Evolutionary conservation across 2,329 filamentous ascomycete genomes (phyloP).

Genomic region (Leptographium wingfieldii): DNA sequence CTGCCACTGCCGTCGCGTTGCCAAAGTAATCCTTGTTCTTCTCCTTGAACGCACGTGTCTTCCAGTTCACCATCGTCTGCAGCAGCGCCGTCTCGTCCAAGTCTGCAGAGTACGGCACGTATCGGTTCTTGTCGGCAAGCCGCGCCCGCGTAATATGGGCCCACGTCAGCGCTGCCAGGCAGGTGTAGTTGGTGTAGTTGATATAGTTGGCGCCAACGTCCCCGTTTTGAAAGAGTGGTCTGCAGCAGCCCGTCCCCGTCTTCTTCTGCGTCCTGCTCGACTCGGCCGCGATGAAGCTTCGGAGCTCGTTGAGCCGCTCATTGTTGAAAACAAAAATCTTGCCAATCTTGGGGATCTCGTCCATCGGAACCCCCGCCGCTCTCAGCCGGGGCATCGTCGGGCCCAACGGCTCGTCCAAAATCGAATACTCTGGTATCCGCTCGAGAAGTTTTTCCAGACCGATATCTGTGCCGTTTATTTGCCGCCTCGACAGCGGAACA

Average conservation of each 20-base stretch:
- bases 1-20: slow-evolving; percentile 28
- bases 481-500: slow-evolving; percentile 10
- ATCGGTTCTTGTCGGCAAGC: slow-evolving; percentile 8
- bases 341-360: slow-evolving; percentile 22
- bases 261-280: not conserved
- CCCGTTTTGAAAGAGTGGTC: not conserved
- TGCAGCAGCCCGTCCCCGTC: too few species aligned
- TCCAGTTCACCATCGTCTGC: slow-evolving; percentile 31
- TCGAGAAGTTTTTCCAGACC: slow-evolving; percentile 13
- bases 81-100: slow-evolving; percentile 15
- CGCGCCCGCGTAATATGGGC: slow-evolving; percentile 25
- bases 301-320: slow-evolving; percentile 20
- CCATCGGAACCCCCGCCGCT: slow-evolving; percentile 16
- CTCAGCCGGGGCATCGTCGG: slow-evolving; percentile 23
- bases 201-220: too few species aligned
- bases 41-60: slow-evolving; percentile 20
- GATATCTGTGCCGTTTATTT: slow-evolving; percentile 5
- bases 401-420: slow-evolving; percentile 20
- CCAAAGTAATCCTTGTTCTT: slow-evolving; percentile 25
- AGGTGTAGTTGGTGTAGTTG: slow-evolving; percentile 22
- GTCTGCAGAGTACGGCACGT: not conserved
- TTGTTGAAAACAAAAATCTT: slow-evolving; percentile 28
- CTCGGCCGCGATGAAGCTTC: slow-evolving; percentile 13
- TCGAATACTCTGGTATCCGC: slow-evolving; percentile 25
- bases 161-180: slow-evolving; percentile 27